These are phyloP conservation scores for Botrytis byssoidea DNA, from an alignment of 2,329 filamentous ascomycete species.

Conservation along the genomic window DNA sequence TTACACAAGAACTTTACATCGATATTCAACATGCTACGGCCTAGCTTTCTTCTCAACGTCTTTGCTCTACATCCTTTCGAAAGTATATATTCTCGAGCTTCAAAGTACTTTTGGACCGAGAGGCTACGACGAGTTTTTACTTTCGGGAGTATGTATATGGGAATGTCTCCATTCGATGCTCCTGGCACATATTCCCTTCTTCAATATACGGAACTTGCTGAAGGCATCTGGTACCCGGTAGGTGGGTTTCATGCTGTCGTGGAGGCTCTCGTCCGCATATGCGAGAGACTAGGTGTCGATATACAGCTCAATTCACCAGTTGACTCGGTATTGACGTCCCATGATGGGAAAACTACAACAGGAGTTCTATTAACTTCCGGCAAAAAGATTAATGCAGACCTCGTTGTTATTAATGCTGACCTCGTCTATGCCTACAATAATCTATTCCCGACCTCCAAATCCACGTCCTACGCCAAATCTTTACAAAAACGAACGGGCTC, in stretches of 20 bases:
- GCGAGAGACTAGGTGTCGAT: slow-evolving; percentile 58
- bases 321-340: slow-evolving; percentile 51
- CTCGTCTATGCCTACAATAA: slow-evolving; percentile 73
- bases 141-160: slow-evolving; percentile 81
- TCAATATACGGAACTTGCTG: slow-evolving; percentile 72
- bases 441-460: slow-evolving; percentile 47
- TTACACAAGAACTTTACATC: slow-evolving; percentile 66
- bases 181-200: slow-evolving; percentile 71
- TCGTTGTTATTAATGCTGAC: slow-evolving; percentile 71
- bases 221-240: slow-evolving; percentile 74
- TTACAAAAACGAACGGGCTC: slow-evolving; percentile 55
- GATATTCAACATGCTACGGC: slow-evolving; percentile 55
- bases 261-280: slow-evolving; percentile 61
- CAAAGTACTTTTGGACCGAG: slow-evolving; percentile 68
- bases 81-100: slow-evolving; percentile 64
- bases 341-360: slow-evolving; percentile 51
- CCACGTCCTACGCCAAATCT: slow-evolving; percentile 40
- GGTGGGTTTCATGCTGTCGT: slow-evolving; percentile 69
- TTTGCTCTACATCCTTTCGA: slow-evolving; percentile 67
- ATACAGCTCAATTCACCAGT: slow-evolving; percentile 62
- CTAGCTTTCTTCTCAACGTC: slow-evolving; percentile 57
- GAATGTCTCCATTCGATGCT: slow-evolving; percentile 75
- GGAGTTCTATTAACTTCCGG: slow-evolving; percentile 61
- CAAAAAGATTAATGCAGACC: slow-evolving; percentile 59
- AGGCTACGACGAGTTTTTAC: slow-evolving; percentile 69